Evolutionary conservation across 1,284 basidiomycete species (phyloP).

Genomic region (Cutaneotrichosporon dermatis): DNA sequence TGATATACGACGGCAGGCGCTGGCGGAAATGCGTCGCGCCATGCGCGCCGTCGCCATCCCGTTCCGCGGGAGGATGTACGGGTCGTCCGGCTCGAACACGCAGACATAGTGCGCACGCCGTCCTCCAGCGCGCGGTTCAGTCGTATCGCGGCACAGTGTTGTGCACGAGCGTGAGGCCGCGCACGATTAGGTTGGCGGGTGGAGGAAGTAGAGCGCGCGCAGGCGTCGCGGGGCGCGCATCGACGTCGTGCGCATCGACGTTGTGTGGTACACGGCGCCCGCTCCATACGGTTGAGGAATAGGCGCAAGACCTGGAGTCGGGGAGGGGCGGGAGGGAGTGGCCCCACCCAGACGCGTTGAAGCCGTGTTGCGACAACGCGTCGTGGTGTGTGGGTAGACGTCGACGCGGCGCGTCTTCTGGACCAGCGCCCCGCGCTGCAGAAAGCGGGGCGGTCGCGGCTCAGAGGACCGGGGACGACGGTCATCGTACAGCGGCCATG

Average conservation of each 20-base stretch:
- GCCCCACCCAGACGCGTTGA: background rate
- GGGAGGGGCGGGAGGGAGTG: constrained; percentile 6
- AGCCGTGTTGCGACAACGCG: background rate
- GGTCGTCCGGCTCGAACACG: constrained; percentile 14
- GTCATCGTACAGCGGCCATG: constrained; percentile 12
- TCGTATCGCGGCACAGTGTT: constrained; percentile 3
- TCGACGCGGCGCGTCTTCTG: constrained; percentile 1
- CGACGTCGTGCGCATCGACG: constrained; percentile 2
- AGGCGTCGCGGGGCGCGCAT: background rate
- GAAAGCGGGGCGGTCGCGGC: background rate
- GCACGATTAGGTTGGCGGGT: constrained; percentile 7
- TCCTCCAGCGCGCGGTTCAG: background rate
- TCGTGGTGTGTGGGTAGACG: constrained; percentile 7
- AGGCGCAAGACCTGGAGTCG: constrained; percentile 7
- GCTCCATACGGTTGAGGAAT: constrained; percentile 2
- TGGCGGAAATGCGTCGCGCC: constrained; percentile 2
- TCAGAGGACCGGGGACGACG: background rate
- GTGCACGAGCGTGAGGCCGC: constrained; percentile 10
- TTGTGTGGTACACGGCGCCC: constrained; percentile 14
- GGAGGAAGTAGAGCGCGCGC: constrained; percentile 5
- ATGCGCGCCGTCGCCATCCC: background rate
- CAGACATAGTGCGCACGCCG: constrained; percentile 6
- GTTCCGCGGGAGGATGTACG: constrained; percentile 10
- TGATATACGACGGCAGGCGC: background rate
- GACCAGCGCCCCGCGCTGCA: background rate